Evolutionary conservation across 108 stramenopile species (phyloP).

Genomic region (Cyclotella baltica): DNA sequence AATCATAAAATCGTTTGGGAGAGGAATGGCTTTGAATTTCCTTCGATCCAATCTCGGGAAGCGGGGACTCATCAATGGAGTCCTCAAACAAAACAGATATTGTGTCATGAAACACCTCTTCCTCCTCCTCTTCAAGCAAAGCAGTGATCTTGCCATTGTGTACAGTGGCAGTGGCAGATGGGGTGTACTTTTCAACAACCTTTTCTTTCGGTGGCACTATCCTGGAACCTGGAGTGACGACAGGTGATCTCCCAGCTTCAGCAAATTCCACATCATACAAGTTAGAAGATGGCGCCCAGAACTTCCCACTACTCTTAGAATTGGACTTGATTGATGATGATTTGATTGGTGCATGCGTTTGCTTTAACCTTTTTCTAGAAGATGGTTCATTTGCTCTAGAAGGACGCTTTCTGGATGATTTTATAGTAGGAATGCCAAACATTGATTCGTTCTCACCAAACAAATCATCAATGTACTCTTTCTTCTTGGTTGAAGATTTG

Average conservation of each 20-base stretch:
- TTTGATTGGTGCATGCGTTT: background rate
- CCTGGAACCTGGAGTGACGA: constrained; percentile 5
- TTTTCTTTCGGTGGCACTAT: background rate
- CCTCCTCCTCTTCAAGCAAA: background rate
- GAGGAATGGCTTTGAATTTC: background rate
- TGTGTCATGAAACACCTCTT: background rate
- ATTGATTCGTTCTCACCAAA: constrained; percentile 14
- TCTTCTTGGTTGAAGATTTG: background rate
- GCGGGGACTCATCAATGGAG: background rate
- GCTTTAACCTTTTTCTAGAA: background rate
- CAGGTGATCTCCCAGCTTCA: background rate
- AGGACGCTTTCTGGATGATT: background rate
- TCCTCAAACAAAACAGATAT: constrained; percentile 5
- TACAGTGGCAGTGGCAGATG: background rate
- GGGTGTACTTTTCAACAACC: background rate
- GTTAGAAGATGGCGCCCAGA: background rate
- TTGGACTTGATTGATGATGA: too few species aligned
- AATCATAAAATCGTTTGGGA: constrained; percentile 1
- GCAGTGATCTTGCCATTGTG: background rate
- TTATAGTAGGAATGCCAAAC: constrained; percentile 14
- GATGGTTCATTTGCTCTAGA: background rate
- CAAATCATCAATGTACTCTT: constrained; percentile 3
- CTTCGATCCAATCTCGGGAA: background rate
- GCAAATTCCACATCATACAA: background rate
- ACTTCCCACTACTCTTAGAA: too few species aligned